Base-by-base conservation (phyloP, 1,139 yeast genomes). In the Candida albicans region DNA sequence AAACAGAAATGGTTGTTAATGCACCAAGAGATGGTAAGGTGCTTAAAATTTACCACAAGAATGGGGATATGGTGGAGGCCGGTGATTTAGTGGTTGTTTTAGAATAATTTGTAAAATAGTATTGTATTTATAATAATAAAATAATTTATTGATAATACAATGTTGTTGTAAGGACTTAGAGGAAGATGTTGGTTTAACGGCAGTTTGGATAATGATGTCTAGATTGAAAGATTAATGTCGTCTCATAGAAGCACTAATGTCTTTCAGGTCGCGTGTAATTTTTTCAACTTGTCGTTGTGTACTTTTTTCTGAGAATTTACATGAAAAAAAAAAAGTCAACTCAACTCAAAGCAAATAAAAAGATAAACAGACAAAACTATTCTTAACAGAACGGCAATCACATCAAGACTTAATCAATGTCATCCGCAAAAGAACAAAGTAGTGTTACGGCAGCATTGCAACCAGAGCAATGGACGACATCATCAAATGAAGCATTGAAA, bases 31-130 rank as follows among this genome's bases (percentile, higher is more conserved):
- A 68, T 8, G 98, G 98, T 54, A 87, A 79, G 59, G 93, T 93
- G 14, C 67, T 81, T 41, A 87, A 88, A 68, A 74, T 93, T 37
- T 69, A 82, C 49, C 96, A 87, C 63, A 75, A 75, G 50, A 88
- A 88, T 58, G 98, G 98, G 55, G 96, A 91, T 59, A 87, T 91
- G 87, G 96, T 91, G 35, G 97, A 91, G 48, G 89, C 96, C 26
- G 98, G 98, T 48, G 98, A 91, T 62, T 68, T 90, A 52, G 96
- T 93, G 37, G 97, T 87, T 34, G 95, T 90, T 22, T 66, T 86
- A 39, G 77, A 70, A 54, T 70, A 59, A 26, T 4, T 10, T n/a
- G 12, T 10, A 27, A 27, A 27, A 27, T 10, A n/a, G n/a, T 27
- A 4, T 27, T 27, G 11, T 27, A 10, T 10, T 27, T 27, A 4